Conservation (phyloP, 805 yeast species). For the Candida easanensis region DNA sequence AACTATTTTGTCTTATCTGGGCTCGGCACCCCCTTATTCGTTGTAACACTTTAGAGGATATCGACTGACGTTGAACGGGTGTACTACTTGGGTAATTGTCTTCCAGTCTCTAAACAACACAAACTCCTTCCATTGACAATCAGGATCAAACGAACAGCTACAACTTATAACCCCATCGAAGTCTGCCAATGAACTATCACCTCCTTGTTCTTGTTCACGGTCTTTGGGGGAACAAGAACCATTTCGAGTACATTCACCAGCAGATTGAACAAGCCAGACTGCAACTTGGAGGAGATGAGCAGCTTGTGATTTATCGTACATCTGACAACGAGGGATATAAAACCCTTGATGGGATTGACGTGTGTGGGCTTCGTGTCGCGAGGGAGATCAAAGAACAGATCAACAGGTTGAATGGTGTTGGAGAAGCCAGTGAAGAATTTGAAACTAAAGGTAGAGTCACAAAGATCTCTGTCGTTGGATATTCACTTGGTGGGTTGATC, state of each 20-base stretch:
- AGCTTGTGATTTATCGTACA: slow-evolving; percentile 22
- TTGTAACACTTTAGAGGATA: background rate
- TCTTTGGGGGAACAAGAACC: slow-evolving; percentile 75
- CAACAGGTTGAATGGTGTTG: slow-evolving; percentile 15
- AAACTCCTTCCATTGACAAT: no score
- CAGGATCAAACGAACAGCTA: no score
- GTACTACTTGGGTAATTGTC: no score
- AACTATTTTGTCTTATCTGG: background rate
- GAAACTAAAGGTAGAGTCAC: slow-evolving; percentile 38
- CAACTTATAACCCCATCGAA: background rate
- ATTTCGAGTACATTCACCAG: slow-evolving; percentile 58
- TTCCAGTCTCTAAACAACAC: no score
- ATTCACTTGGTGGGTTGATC: slow-evolving; percentile 82
- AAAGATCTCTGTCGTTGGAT: slow-evolving; percentile 75
- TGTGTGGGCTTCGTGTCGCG: slow-evolving; percentile 75
- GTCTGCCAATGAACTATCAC: slow-evolving; percentile 11
- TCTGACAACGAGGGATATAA: slow-evolving; percentile 49
- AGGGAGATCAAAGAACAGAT: slow-evolving; percentile 55
- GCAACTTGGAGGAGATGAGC: slow-evolving; percentile 21
- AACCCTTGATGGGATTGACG: slow-evolving; percentile 85
- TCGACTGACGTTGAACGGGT: no score
- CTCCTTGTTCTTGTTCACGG: slow-evolving; percentile 19
- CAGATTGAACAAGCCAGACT: slow-evolving; percentile 36
- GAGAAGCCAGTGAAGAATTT: slow-evolving; percentile 9
- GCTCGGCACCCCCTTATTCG: background rate